Evolutionary conservation across 2,329 filamentous ascomycete species (phyloP), one percentile per base, ranked within the genome.

Genomic region (Colletotrichum aenigma): DNA sequence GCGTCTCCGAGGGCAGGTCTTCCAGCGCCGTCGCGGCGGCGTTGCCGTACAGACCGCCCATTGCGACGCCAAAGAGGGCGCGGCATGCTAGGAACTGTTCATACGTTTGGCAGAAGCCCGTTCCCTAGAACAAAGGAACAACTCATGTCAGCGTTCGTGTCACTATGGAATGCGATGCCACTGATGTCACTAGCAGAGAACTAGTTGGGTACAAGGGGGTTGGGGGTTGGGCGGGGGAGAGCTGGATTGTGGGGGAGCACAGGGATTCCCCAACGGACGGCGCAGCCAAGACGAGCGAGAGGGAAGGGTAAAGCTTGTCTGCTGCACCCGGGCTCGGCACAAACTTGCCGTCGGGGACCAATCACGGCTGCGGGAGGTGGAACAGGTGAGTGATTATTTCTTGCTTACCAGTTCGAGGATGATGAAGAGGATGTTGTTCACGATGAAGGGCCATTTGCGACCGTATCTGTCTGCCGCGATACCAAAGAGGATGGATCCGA

Each of bases 31-130:
- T 96, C 6, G 94, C 94, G 12, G 94, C 93, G 3, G 93, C 94
- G 79, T 95, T 95, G 71, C 95, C 95, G 83, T 96, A 93, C 3
- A 96, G 79, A 78, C 94, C 95, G 52, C 95, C 95, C 94, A 96
- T 96, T 79, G 94, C 94, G 58, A 96, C 84, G 61, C 94, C 95
- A 80, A 96, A 96, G 4, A 96, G 86, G 56, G 93, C 92, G 55
- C 95, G 89, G 13, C 94, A 94, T 13, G 92, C 94, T 26, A 97
- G 87, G 81, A 96, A 96, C 78, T 94, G 91, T 65, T 87, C 80
- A 80, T 94, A 95, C 0, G 92, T 95, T 0, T 87, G 83, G 77
- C 90, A 90, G 81, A 94, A 95, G 73, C 93, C 94, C 48, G 94
- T 95, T 18, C 87, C 88, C 87, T 90, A 64, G 2, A 36, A 30